Evolutionary conservation across 176 grass and related monocot species (phyloP), one percentile per base, ranked within the genome.

Genomic region (Areca catechu): DNA sequence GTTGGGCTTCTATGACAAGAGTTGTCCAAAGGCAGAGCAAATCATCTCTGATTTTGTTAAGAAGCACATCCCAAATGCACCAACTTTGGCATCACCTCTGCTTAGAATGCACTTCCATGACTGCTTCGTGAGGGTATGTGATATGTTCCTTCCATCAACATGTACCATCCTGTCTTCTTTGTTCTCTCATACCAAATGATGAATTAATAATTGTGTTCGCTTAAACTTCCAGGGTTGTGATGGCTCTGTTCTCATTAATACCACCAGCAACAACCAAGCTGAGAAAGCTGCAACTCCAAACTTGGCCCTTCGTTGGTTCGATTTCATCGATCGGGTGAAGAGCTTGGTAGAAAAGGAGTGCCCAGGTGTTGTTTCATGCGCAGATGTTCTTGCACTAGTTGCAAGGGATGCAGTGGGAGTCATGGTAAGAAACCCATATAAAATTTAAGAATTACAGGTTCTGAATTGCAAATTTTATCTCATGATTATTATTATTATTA

Each of bases 101-200:
- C 59, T 97, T 69, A 76, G 93, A 68, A 88, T 85, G 66, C 83
- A 96, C 76, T 95, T 95, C 91, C 91, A 95, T 77, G 91, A 95
- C 62, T 95, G 91, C 65, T 95, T 95, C 62, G 91, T 95, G 65
- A 81, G 86, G 77, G 86, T 90, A 79, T 49, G 7, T 22, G 4
- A 0, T 3, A 2, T 43, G 12, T 43, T 12, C 34, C 34, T 43
- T 43, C 34, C 34, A 12, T 43, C 12, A 2, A 10, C 10, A 12
- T 12, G 12, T 43, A 10, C 34, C 34, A 43, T 43, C 34, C 7
- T 15, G 16, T 22, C 47, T 16, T 20, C 18, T 49, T 66, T 16
- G 50, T 51, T 6, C 27, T 6, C 27, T 43, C 10, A 12, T 43
- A 2, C 7, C 34, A 43, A 43, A 43, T 43, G n/a, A n/a, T n/a